A percentile compares a stretch with the other conserved stretches of the same genome.
These are phyloP conservation scores for Cucurbita moschata DNA, from an alignment of 306 rosid species.

Conservation along the genomic window DNA sequence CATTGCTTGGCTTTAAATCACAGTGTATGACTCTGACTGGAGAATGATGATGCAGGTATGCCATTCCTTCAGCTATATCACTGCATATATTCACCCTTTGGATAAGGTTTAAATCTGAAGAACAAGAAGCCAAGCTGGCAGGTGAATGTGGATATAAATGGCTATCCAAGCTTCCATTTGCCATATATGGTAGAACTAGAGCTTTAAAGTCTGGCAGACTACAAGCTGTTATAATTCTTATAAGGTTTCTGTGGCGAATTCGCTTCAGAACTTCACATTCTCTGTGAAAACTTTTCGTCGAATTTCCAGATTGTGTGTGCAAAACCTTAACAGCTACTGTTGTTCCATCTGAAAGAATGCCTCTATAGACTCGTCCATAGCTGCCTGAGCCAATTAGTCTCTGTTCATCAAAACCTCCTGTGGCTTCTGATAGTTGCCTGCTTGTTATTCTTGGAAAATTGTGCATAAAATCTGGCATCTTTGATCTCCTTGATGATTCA, in stretches of 20 bases:
- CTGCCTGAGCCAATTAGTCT: slow-evolving; percentile 47
- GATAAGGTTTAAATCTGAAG: slow-evolving; percentile 38
- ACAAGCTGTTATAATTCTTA: slow-evolving; percentile 64
- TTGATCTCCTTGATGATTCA: slow-evolving; percentile 10
- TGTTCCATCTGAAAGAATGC: slow-evolving; percentile 43
- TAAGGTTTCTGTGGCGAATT: slow-evolving; percentile 58
- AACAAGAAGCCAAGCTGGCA: slow-evolving; percentile 17
- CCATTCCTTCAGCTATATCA: slow-evolving; percentile 72
- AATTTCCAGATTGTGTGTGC: slow-evolving; percentile 43
- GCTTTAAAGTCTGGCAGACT: slow-evolving; percentile 68
- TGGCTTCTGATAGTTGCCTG: slow-evolving; percentile 52
- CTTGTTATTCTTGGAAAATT: slow-evolving; percentile 53
- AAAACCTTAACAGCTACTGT: slow-evolving; percentile 48
- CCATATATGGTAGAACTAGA: slow-evolving; percentile 59
- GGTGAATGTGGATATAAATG: slow-evolving; percentile 33
- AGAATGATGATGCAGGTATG: slow-evolving; percentile 66
- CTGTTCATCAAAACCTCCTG: slow-evolving; percentile 41
- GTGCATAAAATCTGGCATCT: slow-evolving; percentile 24
- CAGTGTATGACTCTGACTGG: slow-evolving; percentile 59
- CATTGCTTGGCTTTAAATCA: slow-evolving; percentile 57
- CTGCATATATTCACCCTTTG: slow-evolving; percentile 64
- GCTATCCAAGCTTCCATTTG: slow-evolving; percentile 58
- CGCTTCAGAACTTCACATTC: slow-evolving; percentile 64
- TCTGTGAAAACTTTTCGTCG: slow-evolving; percentile 44
- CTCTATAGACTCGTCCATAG: slow-evolving; percentile 45